These are phyloP conservation scores for Dactylellina parvicollis DNA, from an alignment of 2,329 filamentous ascomycete genomes.

Conservation along the genomic window DNA sequence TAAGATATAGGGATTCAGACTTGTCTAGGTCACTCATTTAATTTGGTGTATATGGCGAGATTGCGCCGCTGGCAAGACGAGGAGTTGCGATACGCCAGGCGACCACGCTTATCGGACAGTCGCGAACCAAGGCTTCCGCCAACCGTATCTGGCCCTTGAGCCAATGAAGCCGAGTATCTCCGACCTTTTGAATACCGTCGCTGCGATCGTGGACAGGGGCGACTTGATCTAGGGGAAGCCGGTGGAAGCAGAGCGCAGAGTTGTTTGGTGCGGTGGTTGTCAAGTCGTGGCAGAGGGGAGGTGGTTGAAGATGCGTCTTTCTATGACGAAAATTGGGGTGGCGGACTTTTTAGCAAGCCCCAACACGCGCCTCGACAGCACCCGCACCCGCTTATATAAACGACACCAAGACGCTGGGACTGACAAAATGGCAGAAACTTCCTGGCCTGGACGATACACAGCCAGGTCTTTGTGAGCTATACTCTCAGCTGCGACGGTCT, in stretches of 20 bases:
- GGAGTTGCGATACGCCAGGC: slow-evolving; percentile 34
- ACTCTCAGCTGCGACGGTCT: not conserved
- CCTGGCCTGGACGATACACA: not conserved
- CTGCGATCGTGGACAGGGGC: not conserved
- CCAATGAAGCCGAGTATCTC: not conserved
- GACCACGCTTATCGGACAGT: slow-evolving; percentile 41
- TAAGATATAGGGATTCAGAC: slow-evolving; percentile 65
- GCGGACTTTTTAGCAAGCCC: slow-evolving; percentile 17
- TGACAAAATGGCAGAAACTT: slow-evolving; percentile 6
- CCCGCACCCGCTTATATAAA: not conserved
- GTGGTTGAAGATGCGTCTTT: slow-evolving; percentile 7
- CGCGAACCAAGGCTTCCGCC: slow-evolving; percentile 30
- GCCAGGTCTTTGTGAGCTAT: not conserved
- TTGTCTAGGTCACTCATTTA: slow-evolving; percentile 92
- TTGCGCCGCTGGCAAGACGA: slow-evolving; percentile 51
- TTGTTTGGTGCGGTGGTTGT: not conserved
- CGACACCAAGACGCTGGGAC: not conserved
- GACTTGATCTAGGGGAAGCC: not conserved
- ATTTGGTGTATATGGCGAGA: slow-evolving; percentile 58
- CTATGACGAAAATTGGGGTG: slow-evolving; percentile 46
- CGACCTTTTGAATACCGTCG: not conserved
- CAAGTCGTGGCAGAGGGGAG: slow-evolving; percentile 1
- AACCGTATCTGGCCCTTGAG: not conserved
- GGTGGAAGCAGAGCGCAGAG: not conserved
- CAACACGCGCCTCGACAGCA: slow-evolving; percentile 29